Conservation (phyloP, 2,329 filamentous ascomycete genomes). For the Diaporthe australafricana region DNA sequence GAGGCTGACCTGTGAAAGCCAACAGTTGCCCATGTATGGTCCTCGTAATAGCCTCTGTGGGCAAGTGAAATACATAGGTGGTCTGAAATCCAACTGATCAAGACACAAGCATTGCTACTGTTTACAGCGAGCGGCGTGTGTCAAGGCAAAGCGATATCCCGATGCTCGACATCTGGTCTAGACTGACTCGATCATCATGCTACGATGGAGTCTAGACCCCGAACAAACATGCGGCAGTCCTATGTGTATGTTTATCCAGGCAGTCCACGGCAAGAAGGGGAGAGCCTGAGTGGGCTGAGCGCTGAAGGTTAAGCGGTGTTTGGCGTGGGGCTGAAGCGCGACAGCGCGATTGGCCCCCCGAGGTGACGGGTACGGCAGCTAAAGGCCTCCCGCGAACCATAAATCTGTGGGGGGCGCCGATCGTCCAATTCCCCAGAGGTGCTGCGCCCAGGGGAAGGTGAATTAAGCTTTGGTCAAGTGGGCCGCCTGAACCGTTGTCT, state of each 20-base stretch:
- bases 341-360: conserved; percentile 12
- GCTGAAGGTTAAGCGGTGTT: neutral
- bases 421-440: neutral
- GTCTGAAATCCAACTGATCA: neutral
- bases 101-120: neutral
- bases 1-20: neutral
- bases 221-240: neutral
- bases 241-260: neutral
- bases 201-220: neutral
- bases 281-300: neutral
- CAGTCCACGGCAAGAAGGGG: neutral
- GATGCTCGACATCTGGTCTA: neutral
- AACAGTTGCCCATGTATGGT: neutral
- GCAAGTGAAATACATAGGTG: too few species aligned
- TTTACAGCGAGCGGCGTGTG: too few species aligned
- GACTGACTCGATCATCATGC: conserved; percentile 12
- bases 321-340: neutral
- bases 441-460: neutral
- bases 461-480: neutral
- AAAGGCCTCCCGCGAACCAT: conserved; percentile 14
- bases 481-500: neutral
- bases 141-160: neutral
- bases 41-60: too few species aligned
- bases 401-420: neutral
- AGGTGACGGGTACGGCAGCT: neutral